phyloP scores from a whole-genome alignment of 2,329 filamentous ascomycete genomes.

The Monilinia polystroma region DNA sequence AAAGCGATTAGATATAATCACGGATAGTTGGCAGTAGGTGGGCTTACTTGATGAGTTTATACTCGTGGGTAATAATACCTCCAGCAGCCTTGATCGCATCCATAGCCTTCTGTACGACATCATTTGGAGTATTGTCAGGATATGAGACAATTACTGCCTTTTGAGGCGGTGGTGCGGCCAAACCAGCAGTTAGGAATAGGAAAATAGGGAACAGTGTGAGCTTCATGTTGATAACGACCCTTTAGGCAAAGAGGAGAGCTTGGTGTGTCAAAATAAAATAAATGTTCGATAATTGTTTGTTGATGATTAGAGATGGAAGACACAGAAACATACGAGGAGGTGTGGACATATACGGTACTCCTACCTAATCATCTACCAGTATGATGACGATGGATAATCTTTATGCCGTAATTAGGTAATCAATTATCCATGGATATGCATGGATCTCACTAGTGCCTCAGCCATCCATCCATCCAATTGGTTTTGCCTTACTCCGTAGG shows the following conservation, averaged over 20 bases:
- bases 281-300: background rate
- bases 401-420: constrained; percentile 5
- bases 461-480: background rate
- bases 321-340: background rate
- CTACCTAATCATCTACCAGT: too few species aligned
- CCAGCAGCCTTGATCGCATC: constrained; percentile 66
- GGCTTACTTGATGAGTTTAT: constrained; percentile 64
- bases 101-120: constrained; percentile 69
- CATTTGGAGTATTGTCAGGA: constrained; percentile 63
- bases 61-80: constrained; percentile 77
- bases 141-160: constrained; percentile 80
- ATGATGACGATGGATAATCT: background rate
- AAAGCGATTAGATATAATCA: constrained; percentile 4
- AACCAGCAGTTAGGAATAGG: constrained; percentile 57
- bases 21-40: constrained; percentile 9
- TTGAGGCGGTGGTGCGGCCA: constrained; percentile 55
- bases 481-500: background rate
- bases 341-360: background rate
- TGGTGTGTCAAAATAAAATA: background rate
- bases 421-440: too few species aligned
- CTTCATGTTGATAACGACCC: constrained; percentile 56
- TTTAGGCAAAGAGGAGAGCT: background rate
- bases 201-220: constrained; percentile 55
- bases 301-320: background rate
- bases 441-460: background rate